Evolutionary conservation across 495 filamentous ascomycete genomes (phyloP).

Genomic region (Aspergillus conjunctus): DNA sequence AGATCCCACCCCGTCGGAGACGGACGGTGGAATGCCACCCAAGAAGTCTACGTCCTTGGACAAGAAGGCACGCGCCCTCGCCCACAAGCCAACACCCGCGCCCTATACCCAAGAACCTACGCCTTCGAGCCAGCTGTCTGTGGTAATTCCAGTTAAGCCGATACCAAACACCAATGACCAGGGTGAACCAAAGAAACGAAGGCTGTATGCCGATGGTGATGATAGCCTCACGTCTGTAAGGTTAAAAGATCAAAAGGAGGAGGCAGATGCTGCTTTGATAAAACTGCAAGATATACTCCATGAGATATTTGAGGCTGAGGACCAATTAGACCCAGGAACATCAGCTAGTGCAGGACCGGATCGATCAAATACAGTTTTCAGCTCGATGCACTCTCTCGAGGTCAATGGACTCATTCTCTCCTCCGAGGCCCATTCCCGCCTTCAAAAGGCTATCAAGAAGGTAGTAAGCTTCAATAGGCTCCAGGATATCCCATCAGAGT

Average conservation of each 20-base stretch:
- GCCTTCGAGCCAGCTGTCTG: slow-evolving; percentile 37
- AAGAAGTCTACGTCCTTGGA: slow-evolving; percentile 28
- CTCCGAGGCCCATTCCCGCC: slow-evolving; percentile 61
- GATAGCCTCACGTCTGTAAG: slow-evolving; percentile 36
- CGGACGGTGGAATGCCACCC: slow-evolving; percentile 24
- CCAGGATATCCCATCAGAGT: slow-evolving; percentile 68
- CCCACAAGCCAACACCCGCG: slow-evolving; percentile 27
- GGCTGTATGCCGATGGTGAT: slow-evolving; percentile 32
- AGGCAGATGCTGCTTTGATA: slow-evolving; percentile 70
- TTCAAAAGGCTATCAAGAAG: slow-evolving; percentile 71
- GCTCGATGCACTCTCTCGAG: slow-evolving; percentile 41
- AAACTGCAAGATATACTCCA: slow-evolving; percentile 68
- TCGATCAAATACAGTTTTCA: slow-evolving; percentile 46
- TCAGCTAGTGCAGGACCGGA: slow-evolving; percentile 37
- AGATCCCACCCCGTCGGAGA: slow-evolving; percentile 46
- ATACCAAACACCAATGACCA: slow-evolving; percentile 26
- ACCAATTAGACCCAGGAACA: slow-evolving; percentile 58
- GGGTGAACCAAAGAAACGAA: slow-evolving; percentile 34
- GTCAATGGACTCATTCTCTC: slow-evolving; percentile 64
- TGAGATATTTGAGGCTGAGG: slow-evolving; percentile 78
- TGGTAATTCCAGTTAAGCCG: slow-evolving; percentile 44
- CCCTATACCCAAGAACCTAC: slow-evolving; percentile 21
- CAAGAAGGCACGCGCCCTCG: slow-evolving; percentile 22
- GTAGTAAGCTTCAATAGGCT: slow-evolving; percentile 69
- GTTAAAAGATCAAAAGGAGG: slow-evolving; percentile 71